These are phyloP conservation scores for Aspergillus conjunctus DNA, from an alignment of 495 filamentous ascomycete species.

Conservation along the genomic window DNA sequence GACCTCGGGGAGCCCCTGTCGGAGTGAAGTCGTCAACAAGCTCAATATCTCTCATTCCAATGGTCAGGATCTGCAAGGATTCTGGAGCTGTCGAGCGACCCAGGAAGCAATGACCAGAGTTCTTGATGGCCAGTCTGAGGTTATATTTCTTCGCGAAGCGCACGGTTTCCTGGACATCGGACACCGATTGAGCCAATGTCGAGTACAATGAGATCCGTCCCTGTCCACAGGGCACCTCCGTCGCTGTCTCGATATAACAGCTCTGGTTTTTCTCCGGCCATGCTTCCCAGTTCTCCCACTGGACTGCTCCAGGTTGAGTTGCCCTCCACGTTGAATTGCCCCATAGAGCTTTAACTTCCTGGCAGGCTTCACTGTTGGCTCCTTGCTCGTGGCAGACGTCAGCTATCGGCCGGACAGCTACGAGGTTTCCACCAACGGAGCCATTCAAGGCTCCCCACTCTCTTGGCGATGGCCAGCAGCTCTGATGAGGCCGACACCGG, in stretches of 20 bases:
- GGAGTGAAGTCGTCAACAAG: constrained; percentile 35
- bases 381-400: constrained; percentile 43
- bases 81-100: constrained; percentile 55
- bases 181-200: constrained; percentile 30
- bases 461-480: constrained; percentile 42
- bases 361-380: constrained; percentile 33
- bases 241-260: constrained; percentile 53
- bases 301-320: constrained; percentile 44
- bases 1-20: constrained; percentile 16
- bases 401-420: constrained; percentile 42
- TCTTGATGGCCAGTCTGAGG: constrained; percentile 52
- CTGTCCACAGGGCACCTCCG: constrained; percentile 26
- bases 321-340: constrained; percentile 32
- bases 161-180: constrained; percentile 42
- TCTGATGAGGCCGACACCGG: constrained; percentile 30
- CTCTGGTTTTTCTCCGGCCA: constrained; percentile 56
- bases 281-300: constrained; percentile 51
- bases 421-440: constrained; percentile 40
- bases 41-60: constrained; percentile 47
- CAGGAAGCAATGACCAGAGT: constrained; percentile 57
- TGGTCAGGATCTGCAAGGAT: constrained; percentile 56
- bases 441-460: constrained; percentile 43
- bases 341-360: constrained; percentile 27
- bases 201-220: constrained; percentile 46
- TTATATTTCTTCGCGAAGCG: constrained; percentile 29